Percentiles rank a stretch among this genome's conserved stretches.
Evolutionary conservation across 495 filamentous ascomycete species (phyloP).

Genomic region (Xylaria telfairii): DNA sequence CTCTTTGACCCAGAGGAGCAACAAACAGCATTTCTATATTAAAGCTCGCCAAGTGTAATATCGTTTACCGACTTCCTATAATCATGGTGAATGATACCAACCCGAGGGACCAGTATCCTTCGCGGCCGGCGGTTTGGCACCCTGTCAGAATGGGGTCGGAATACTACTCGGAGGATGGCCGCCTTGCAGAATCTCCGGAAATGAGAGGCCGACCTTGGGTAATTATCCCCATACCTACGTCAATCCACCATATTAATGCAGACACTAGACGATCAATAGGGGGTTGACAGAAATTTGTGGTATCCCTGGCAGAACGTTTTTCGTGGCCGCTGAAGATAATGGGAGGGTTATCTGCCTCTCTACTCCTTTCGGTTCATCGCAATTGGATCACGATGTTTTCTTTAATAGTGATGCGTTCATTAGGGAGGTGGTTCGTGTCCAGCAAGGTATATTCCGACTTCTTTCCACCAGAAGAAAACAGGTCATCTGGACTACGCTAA

Average conservation of each 20-base stretch:
- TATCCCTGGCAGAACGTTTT: conserved; percentile 18
- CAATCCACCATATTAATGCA: background rate
- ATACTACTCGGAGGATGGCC: conserved; percentile 30
- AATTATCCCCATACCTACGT: background rate
- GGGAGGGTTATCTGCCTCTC: conserved; percentile 11
- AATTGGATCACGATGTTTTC: conserved; percentile 19
- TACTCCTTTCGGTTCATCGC: conserved; percentile 8
- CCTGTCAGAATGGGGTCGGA: conserved; percentile 31
- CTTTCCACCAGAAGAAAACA: background rate
- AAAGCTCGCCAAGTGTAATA: background rate
- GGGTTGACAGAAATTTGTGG: conserved; percentile 17
- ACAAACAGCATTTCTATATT: background rate
- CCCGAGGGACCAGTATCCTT: conserved; percentile 31
- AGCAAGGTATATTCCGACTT: conserved; percentile 6
- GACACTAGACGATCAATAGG: conserved; percentile 14
- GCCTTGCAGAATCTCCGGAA: conserved; percentile 23
- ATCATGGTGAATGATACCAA: conserved; percentile 36
- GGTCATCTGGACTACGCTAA: background rate
- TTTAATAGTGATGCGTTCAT: conserved; percentile 6
- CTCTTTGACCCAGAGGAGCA: background rate
- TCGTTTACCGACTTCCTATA: background rate
- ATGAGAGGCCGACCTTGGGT: conserved; percentile 10
- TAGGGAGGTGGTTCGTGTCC: background rate
- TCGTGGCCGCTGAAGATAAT: conserved; percentile 20
- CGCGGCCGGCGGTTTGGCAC: conserved; percentile 28